Conservation (phyloP, 345 rosid genomes). For the Aquilaria sinensis region DNA sequence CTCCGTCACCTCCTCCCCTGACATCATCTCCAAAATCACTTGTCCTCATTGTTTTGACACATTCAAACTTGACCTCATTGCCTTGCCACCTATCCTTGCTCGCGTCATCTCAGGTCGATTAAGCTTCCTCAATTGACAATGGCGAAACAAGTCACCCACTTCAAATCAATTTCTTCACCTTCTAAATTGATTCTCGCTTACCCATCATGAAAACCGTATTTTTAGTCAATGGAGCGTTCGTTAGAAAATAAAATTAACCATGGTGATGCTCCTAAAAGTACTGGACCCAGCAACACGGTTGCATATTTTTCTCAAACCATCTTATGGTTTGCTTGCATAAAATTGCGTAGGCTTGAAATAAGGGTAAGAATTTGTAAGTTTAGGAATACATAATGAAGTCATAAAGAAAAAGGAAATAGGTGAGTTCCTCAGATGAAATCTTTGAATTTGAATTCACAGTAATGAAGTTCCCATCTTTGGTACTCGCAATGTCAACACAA, state of each 20-base stretch:
- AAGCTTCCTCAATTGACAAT: too few relatives aligned
- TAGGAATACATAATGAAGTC: neutral
- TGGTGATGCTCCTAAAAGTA: conserved; percentile 75
- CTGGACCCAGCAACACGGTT: conserved; percentile 60
- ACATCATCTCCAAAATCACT: too few relatives aligned
- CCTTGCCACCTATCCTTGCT: too few relatives aligned
- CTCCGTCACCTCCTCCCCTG: too few relatives aligned
- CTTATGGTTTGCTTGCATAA: conserved; percentile 46
- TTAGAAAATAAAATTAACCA: conserved; percentile 64
- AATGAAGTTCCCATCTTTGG: conserved; percentile 94
- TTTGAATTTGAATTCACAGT: conserved; percentile 94
- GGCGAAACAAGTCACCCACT: too few relatives aligned
- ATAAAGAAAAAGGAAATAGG: conserved; percentile 19
- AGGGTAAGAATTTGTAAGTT: conserved; percentile 16
- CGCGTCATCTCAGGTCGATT: too few relatives aligned
- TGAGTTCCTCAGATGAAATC: conserved; percentile 79
- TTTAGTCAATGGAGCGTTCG: conserved; percentile 53
- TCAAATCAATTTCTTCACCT: too few relatives aligned
- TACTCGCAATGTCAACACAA: conserved; percentile 83
- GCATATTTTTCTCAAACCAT: conserved; percentile 45
- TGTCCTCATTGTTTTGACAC: too few relatives aligned
- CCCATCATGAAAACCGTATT: conserved; percentile 5
- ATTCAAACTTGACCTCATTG: too few relatives aligned
- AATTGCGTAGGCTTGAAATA: conserved; percentile 60
- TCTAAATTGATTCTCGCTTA: too few relatives aligned